phyloP scores from a whole-genome alignment of 371 early-diverging fungal genomes.

The Mucor velutinosus region DNA sequence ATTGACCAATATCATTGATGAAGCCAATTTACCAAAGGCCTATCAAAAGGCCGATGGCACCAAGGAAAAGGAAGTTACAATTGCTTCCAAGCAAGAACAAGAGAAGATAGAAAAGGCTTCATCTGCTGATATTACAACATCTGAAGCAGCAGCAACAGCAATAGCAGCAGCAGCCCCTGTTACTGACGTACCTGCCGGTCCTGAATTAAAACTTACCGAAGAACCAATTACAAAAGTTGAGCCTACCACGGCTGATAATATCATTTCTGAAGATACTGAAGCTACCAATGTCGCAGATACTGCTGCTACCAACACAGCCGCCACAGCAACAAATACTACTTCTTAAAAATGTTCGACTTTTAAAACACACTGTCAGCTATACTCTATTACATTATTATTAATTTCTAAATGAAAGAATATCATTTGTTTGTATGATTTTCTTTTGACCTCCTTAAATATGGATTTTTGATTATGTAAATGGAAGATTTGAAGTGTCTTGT shows the following conservation, averaged over 20 bases:
- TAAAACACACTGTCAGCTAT: neutral
- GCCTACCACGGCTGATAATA: neutral
- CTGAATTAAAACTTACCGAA: neutral
- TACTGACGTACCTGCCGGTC: neutral
- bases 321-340: neutral
- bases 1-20: constrained; percentile 13
- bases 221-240: neutral
- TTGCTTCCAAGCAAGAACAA: neutral
- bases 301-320: neutral
- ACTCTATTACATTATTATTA: neutral
- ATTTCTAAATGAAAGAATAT: neutral
- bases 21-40: constrained; percentile 11
- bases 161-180: neutral
- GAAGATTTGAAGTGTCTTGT: neutral
- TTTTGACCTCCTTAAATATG: constrained; percentile 1
- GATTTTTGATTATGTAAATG: neutral
- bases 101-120: neutral
- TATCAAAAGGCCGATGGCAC: constrained; percentile 4
- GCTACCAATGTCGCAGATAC: neutral
- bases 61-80: neutral
- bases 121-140: constrained; percentile 1
- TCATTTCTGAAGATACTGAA: neutral
- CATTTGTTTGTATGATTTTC: neutral
- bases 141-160: neutral
- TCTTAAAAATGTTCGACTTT: neutral